Conservation (phyloP, 306 rosid species). For the Cicer pinnatifidum region DNA sequence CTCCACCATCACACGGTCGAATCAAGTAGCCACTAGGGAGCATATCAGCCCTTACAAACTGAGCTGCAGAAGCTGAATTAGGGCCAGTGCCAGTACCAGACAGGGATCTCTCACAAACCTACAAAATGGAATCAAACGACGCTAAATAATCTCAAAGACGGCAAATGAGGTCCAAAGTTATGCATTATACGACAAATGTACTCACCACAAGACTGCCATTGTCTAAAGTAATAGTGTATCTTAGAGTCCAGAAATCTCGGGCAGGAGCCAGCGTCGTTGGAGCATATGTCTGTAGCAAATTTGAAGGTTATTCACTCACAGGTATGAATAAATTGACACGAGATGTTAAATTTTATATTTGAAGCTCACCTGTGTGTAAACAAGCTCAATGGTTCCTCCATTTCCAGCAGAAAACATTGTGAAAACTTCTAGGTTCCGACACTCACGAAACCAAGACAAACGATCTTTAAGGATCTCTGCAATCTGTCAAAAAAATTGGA, state of each 20-base stretch:
- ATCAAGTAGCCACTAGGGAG: constrained; percentile 96
- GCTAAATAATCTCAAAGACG: not conserved
- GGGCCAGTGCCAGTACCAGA: constrained; percentile 96
- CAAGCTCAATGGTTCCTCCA: constrained; percentile 93
- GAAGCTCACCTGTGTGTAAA: constrained; percentile 80
- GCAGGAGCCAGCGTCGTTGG: constrained; percentile 97
- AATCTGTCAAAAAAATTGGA: constrained; percentile 55
- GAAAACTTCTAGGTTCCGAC: constrained; percentile 96
- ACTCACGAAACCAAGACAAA: constrained; percentile 95
- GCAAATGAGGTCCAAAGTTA: not conserved
- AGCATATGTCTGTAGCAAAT: constrained; percentile 73
- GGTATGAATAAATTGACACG: not conserved
- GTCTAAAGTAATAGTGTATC: constrained; percentile 87
- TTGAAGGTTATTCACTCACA: constrained; percentile 9
- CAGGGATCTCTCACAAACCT: constrained; percentile 97
- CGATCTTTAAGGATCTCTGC: constrained; percentile 99
- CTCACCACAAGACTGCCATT: constrained; percentile 95
- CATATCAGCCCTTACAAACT: constrained; percentile 83
- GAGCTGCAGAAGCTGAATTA: constrained; percentile 72
- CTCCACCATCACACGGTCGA: constrained; percentile 99
- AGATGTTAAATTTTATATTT: not conserved
- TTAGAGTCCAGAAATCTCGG: constrained; percentile 96
- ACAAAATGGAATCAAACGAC: constrained; percentile 32
- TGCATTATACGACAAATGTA: not conserved
- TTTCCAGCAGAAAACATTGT: constrained; percentile 93